Conservation (phyloP, 2,329 filamentous ascomycete genomes). For the Xylaria hypoxylon region DNA sequence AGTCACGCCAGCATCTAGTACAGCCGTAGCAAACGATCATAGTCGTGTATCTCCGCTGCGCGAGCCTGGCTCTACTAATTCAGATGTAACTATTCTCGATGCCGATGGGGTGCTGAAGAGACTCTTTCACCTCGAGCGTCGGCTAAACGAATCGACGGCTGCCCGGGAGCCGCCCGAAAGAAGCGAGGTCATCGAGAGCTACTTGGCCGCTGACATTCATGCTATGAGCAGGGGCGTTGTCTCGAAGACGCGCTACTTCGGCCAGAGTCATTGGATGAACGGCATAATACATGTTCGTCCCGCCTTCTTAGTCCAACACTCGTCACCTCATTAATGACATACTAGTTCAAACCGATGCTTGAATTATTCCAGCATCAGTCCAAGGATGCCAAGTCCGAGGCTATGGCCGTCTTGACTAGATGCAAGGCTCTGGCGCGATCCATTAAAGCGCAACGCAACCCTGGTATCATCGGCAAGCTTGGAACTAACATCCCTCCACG, state of each 20-base stretch:
- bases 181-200: constrained; percentile 35
- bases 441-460: constrained; percentile 57
- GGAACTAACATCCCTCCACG: constrained; percentile 56
- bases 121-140: constrained; percentile 59
- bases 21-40: constrained; percentile 7
- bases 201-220: constrained; percentile 43
- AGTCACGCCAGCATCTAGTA: constrained; percentile 30
- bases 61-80: background rate
- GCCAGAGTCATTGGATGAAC: constrained; percentile 65
- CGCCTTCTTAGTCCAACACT: background rate
- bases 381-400: constrained; percentile 48
- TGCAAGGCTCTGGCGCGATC: constrained; percentile 57
- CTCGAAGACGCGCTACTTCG: constrained; percentile 60
- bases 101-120: constrained; percentile 52
- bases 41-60: constrained; percentile 11
- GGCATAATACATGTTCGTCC: constrained; percentile 55
- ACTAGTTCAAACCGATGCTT: constrained; percentile 44
- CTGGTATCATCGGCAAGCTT: constrained; percentile 53
- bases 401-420: constrained; percentile 51
- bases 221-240: constrained; percentile 49
- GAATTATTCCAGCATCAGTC: constrained; percentile 44
- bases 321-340: constrained; percentile 9
- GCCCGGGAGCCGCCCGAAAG: constrained; percentile 18
- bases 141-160: constrained; percentile 50
- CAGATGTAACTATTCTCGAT: constrained; percentile 21